phyloP scores from a whole-genome alignment of 495 filamentous ascomycete species.

The Endocarpon pusillum region DNA sequence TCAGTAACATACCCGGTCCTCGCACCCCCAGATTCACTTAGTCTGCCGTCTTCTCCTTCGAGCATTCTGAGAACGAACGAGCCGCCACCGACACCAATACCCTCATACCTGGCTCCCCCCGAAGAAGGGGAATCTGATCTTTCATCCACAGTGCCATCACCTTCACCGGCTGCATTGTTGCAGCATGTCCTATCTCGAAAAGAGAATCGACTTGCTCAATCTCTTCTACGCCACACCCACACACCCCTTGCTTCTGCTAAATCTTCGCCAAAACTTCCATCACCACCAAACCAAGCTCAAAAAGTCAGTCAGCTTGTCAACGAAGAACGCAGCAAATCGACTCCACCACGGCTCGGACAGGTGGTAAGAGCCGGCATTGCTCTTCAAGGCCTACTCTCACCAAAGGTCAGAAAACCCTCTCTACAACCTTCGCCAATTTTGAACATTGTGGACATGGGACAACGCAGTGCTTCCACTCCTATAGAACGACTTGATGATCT shows the following conservation, averaged over 20 bases:
- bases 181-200: too few species aligned
- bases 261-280: neutral
- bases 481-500: conserved; percentile 22
- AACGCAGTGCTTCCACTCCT: conserved; percentile 9
- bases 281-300: neutral
- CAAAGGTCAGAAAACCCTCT: neutral
- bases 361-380: conserved; percentile 30
- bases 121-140: neutral
- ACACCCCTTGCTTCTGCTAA: neutral
- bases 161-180: neutral
- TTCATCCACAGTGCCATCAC: neutral
- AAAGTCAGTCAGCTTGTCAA: too few species aligned
- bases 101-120: neutral
- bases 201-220: neutral
- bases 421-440: neutral
- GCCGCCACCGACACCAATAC: neutral
- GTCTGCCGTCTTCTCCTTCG: neutral
- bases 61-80: too few species aligned
- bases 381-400: conserved; percentile 25
- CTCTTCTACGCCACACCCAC: neutral
- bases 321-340: too few species aligned
- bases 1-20: neutral
- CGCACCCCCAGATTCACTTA: neutral
- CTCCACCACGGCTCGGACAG: conserved; percentile 20
- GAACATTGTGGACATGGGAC: conserved; percentile 4